Percentiles rank a stretch among this genome's conserved stretches.
Evolutionary conservation across 164 flowering plant species (phyloP).

Genomic region (Vitis riparia): DNA sequence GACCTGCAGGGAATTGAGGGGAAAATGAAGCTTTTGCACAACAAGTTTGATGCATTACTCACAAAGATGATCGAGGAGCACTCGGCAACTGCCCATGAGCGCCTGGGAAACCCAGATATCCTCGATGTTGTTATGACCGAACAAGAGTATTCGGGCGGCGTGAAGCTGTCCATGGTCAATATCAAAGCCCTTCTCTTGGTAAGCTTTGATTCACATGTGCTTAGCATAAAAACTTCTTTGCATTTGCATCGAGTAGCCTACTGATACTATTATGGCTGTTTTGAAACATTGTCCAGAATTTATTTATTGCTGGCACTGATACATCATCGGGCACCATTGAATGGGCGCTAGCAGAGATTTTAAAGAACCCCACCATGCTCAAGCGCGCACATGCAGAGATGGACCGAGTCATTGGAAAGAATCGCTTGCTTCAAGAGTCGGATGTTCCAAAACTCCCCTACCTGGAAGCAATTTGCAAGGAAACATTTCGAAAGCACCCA

Average conservation of each 20-base stretch:
- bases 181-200: constrained; percentile 50
- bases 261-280: no score
- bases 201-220: not conserved
- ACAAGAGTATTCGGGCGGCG: constrained; percentile 14
- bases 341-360: not conserved
- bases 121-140: constrained; percentile 27
- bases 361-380: not conserved
- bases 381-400: not conserved
- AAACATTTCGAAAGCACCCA: constrained; percentile 31
- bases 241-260: no score
- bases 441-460: not conserved
- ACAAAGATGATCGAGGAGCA: constrained; percentile 42
- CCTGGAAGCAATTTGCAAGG: constrained; percentile 30
- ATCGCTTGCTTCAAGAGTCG: not conserved
- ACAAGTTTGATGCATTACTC: constrained; percentile 30
- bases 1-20: constrained; percentile 48
- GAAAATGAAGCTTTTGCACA: constrained; percentile 39
- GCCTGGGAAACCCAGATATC: constrained; percentile 36
- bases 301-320: no score
- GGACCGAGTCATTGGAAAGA: not conserved
- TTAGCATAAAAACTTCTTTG: no score
- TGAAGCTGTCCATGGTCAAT: constrained; percentile 24
- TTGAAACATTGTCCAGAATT: no score
- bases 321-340: not conserved
- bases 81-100: constrained; percentile 6